Conservation (phyloP, 805 yeast genomes). For the Zygosaccharomyces kombuchaensis region DNA sequence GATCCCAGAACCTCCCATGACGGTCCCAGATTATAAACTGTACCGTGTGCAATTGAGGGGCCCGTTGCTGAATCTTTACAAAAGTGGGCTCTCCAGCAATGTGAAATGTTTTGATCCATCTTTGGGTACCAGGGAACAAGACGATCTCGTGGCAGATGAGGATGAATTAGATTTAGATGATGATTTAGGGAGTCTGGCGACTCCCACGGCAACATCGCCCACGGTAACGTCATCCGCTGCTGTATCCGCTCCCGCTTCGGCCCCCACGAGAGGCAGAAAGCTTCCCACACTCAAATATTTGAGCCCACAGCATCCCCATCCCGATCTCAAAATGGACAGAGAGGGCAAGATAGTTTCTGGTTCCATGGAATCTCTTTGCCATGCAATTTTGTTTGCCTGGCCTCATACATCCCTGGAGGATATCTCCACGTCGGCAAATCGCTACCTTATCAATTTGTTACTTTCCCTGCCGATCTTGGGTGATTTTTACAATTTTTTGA, state of each 20-base stretch:
- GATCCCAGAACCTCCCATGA: constrained; percentile 14
- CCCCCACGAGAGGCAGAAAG: not conserved
- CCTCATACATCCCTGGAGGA: constrained; percentile 34
- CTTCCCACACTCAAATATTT: constrained; percentile 29
- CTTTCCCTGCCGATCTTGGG: constrained; percentile 53
- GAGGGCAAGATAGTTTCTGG: constrained; percentile 48
- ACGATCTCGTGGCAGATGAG: not conserved
- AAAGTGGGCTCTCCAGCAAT: constrained; percentile 45
- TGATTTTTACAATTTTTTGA: constrained; percentile 42
- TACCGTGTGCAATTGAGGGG: constrained; percentile 69
- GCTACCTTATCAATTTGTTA: constrained; percentile 36
- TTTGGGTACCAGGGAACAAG: constrained; percentile 5
- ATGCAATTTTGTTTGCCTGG: constrained; percentile 59
- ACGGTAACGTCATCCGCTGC: not conserved
- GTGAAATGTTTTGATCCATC: constrained; percentile 41
- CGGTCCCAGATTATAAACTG: constrained; percentile 38
- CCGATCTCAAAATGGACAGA: constrained; percentile 50
- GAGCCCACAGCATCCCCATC: constrained; percentile 55
- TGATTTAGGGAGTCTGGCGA: constrained; percentile 3
- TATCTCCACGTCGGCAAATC: constrained; percentile 14
- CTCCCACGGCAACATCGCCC: constrained; percentile 2
- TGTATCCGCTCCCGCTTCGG: not conserved
- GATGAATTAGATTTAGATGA: not conserved
- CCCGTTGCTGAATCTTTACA: constrained; percentile 57
- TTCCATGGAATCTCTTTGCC: constrained; percentile 69